Conservation (phyloP, 129 eudicot genomes). For the Ambrosia trifida region DNA sequence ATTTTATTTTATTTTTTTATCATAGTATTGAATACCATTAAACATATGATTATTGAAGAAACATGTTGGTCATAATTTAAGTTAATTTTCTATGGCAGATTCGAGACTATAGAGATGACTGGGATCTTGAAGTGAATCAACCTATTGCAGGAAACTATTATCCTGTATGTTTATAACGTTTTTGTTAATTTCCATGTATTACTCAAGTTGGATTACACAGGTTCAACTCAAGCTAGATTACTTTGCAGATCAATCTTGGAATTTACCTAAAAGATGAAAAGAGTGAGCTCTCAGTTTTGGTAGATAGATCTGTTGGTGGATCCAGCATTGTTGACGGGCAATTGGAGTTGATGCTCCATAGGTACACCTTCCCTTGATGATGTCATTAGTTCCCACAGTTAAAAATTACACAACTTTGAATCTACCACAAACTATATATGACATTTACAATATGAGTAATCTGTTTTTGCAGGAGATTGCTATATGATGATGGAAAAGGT, state of each 20-base stretch:
- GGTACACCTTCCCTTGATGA: conserved; percentile 34
- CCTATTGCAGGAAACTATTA: conserved; percentile 97
- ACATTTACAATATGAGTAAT: not conserved
- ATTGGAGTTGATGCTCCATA: conserved; percentile 90
- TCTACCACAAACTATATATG: not conserved
- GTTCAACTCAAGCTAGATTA: conserved; percentile 11
- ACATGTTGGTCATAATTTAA: not conserved
- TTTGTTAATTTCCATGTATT: not conserved
- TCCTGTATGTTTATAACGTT: conserved; percentile 58
- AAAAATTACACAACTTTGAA: not conserved
- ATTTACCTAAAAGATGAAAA: conserved; percentile 71
- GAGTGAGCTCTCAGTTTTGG: conserved; percentile 77
- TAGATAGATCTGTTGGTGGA: conserved; percentile 94
- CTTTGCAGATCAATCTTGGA: conserved; percentile 82
- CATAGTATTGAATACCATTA: not conserved
- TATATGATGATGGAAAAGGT: conserved; percentile 90
- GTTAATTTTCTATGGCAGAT: conserved; percentile 47
- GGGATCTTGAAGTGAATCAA: conserved; percentile 92
- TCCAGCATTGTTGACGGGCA: conserved; percentile 90
- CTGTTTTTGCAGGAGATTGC: conserved; percentile 68
- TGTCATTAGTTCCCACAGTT: not conserved
- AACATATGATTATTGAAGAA: not conserved
- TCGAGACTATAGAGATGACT: conserved; percentile 88
- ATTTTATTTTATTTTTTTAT: not conserved
- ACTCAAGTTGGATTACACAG: not conserved